phyloP scores from a whole-genome alignment of 2,329 filamentous ascomycete species.

The Aspergillus flavus region DNA sequence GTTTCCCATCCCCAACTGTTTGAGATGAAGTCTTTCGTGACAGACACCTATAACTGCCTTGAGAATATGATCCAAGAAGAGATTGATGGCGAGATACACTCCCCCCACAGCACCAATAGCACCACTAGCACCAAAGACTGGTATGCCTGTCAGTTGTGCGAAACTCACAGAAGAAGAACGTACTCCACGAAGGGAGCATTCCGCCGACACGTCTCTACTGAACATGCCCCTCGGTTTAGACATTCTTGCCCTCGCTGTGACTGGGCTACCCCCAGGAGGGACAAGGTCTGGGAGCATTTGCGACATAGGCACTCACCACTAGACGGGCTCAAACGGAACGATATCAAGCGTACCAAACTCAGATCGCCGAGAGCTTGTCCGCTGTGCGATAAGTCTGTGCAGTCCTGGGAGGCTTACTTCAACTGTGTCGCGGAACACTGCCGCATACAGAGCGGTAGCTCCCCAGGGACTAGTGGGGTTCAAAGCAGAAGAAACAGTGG shows the following conservation, averaged over 20 bases:
- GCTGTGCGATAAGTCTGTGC: constrained; percentile 8
- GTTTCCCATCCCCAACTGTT: background rate
- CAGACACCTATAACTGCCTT: background rate
- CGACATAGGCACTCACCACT: background rate
- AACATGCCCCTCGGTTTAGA: constrained; percentile 5
- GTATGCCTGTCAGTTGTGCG: constrained; percentile 11
- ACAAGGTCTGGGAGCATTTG: constrained; percentile 17
- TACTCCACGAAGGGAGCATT: constrained; percentile 10
- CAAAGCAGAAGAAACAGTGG: constrained; percentile 14
- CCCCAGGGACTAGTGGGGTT: constrained; percentile 8
- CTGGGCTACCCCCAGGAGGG: constrained; percentile 8
- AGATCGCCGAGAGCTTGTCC: constrained; percentile 6
- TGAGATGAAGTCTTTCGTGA: constrained; percentile 2
- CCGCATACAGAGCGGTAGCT: constrained; percentile 4
- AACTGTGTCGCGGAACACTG: constrained; percentile 19
- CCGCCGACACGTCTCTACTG: constrained; percentile 14
- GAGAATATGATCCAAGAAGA: constrained; percentile 8
- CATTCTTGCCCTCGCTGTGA: constrained; percentile 11
- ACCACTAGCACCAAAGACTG: background rate
- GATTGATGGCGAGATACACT: constrained; percentile 1
- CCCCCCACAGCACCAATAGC: background rate
- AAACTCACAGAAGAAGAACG: background rate
- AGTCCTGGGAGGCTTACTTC: constrained; percentile 17
- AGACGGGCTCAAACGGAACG: background rate
- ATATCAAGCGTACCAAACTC: background rate